Percentiles rank a stretch among this genome's conserved stretches.
phyloP scores from a whole-genome alignment of 1,284 basidiomycete genomes.

The Irpex rosettiformis region DNA sequence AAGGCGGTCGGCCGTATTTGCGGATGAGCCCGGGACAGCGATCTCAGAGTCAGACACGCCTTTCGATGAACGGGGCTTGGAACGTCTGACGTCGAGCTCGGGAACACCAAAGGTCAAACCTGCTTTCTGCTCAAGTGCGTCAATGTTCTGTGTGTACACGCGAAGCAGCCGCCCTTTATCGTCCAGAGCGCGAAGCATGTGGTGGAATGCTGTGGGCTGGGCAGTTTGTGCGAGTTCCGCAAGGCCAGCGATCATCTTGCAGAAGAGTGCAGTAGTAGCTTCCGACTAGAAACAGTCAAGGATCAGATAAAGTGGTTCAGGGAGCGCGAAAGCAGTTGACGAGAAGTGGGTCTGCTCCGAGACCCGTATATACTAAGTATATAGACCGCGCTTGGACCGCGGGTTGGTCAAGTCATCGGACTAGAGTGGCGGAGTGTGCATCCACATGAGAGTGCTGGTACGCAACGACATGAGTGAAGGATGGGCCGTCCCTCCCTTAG shows the following conservation, averaged over 20 bases:
- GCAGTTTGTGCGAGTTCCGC: conserved; percentile 73
- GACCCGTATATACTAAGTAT: not conserved
- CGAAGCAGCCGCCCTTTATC: conserved; percentile 75
- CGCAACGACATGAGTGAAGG: not conserved
- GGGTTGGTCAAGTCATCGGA: too few relatives aligned
- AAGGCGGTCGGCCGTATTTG: conserved; percentile 29
- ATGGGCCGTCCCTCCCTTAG: not conserved
- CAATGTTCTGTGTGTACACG: conserved; percentile 95
- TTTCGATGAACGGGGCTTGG: conserved; percentile 39
- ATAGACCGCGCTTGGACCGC: too few relatives aligned
- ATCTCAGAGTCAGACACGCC: conserved; percentile 12
- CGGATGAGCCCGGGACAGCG: conserved; percentile 5
- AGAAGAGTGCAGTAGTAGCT: conserved; percentile 77
- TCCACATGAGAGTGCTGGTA: not conserved
- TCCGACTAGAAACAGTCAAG: conserved; percentile 48
- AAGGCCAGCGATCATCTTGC: conserved; percentile 85
- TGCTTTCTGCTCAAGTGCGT: conserved; percentile 83
- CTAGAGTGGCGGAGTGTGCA: not conserved
- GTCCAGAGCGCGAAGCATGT: conserved; percentile 73
- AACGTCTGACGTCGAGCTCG: conserved; percentile 51
- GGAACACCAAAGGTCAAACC: conserved; percentile 81
- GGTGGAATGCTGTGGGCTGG: conserved; percentile 82
- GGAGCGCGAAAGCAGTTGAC: not conserved
- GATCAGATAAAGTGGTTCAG: not conserved
- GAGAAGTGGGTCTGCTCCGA: too few relatives aligned